Evolutionary conservation across 768 basidiomycete genomes (phyloP).

Genomic region (Gymnopilus dilepis): DNA sequence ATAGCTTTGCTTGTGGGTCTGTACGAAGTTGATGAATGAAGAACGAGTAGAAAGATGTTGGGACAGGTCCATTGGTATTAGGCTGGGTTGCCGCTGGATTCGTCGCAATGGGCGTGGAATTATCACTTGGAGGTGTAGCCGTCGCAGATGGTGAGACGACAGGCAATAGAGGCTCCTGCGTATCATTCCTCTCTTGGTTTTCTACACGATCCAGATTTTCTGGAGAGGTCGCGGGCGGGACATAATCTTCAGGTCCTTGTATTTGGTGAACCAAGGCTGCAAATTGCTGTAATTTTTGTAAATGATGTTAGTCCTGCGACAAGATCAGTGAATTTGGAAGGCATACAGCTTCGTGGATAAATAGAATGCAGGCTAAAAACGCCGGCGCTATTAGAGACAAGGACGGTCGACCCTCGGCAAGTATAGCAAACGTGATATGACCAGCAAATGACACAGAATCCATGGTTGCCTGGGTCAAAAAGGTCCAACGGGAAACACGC

Average conservation of each 20-base stretch:
- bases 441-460: conserved; percentile 88
- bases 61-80: conserved; percentile 28
- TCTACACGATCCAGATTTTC: conserved; percentile 27
- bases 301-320: not conserved
- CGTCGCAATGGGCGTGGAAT: conserved; percentile 20
- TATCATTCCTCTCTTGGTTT: conserved; percentile 16
- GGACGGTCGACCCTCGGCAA: conserved; percentile 83
- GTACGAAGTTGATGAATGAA: conserved; percentile 63
- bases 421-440: conserved; percentile 86
- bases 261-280: conserved; percentile 80
- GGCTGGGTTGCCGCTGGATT: conserved; percentile 23
- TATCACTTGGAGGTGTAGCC: conserved; percentile 25
- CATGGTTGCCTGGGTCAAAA: conserved; percentile 76
- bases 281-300: conserved; percentile 66
- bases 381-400: conserved; percentile 84
- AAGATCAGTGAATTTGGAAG: not conserved
- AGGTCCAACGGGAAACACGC: conserved; percentile 83
- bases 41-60: conserved; percentile 51
- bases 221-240: conserved; percentile 35
- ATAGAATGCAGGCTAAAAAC: conserved; percentile 79
- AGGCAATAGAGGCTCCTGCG: conserved; percentile 19
- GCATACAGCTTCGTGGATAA: conserved; percentile 83
- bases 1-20: conserved; percentile 75
- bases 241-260: conserved; percentile 74
- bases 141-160: conserved; percentile 18